Base-by-base conservation (phyloP, 2,329 filamentous ascomycete species). In the Clonostachys rosea region DNA sequence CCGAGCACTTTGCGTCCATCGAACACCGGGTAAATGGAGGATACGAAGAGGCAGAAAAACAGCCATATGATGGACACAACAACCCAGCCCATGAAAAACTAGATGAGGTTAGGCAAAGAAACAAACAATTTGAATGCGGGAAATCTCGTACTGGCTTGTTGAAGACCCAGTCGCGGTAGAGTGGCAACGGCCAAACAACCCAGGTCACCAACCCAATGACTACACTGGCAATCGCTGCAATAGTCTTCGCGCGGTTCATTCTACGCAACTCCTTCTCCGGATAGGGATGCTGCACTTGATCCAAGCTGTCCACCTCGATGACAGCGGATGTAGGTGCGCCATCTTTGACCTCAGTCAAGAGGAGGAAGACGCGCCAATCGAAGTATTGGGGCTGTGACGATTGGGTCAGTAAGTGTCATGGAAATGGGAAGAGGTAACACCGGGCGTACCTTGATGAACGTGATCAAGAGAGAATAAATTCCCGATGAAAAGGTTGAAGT, bases 31-130 rank as follows among this genome's bases (percentile, higher is more conserved):
- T 87, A 96, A 0, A 96, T 37, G 0, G 89, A 89, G 0, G 95
- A 89, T 10, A 81, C 86, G 47, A 85, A 73, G 3, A 84, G 70
- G 87, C 33, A 91, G 70, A 87, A 91, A 37, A 48, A 49, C 24
- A 50, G 40, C 49, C 49, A 50, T 40, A 50, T 72, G 47, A 94
- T 87, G 10, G 85, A 86, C 9, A 89, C 80, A 2, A 81, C 75
- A 11, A 91, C 81, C 87, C 87, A 92, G 42, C 87, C 87, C 0
- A 86, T 89, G 67, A 92, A 94, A 73, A 94, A 94, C 20, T 75
- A 75, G 72, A 89, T 87, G 64, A 77, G 83, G 68, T 94, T 94
- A 46, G 94, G 76, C 61, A 94, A 94, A 3, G 3, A 10, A 30
- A 30, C 3, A 30, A 30, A 30, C 6, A 4, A 30, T 4, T 10